Percentiles rank a stretch among this genome's conserved stretches.
Evolutionary conservation across 2,329 filamentous ascomycete species (phyloP).

Genomic region (Tolypocladium nubicola): DNA sequence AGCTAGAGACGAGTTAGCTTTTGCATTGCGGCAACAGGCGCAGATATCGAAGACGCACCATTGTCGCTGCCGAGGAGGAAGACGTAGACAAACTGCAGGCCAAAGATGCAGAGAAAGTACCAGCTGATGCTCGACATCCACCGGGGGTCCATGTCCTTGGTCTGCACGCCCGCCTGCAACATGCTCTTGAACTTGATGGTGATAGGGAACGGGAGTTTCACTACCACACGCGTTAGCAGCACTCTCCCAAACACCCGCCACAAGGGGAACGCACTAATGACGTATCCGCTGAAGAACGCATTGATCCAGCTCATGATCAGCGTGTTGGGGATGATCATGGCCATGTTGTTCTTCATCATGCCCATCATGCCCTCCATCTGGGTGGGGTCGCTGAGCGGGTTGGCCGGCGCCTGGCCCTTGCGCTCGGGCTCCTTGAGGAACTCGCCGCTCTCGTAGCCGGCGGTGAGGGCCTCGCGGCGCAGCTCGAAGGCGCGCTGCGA

Average conservation of each 20-base stretch:
- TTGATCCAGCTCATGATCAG: conserved; percentile 99
- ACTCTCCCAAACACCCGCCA: background rate
- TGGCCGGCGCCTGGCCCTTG: conserved; percentile 77
- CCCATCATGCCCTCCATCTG: conserved; percentile 99
- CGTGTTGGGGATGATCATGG: conserved; percentile 98
- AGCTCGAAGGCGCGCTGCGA: conserved; percentile 66
- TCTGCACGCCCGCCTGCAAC: conserved; percentile 94
- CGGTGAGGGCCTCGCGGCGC: conserved; percentile 71
- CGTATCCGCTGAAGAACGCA: conserved; percentile 95
- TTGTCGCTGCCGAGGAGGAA: conserved; percentile 95
- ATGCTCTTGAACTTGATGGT: conserved; percentile 99
- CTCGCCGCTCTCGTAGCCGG: conserved; percentile 72
- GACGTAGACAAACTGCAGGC: conserved; percentile 92
- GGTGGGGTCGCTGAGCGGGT: conserved; percentile 89
- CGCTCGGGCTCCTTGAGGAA: conserved; percentile 85
- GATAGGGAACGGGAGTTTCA: conserved; percentile 94
- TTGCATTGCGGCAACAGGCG: background rate
- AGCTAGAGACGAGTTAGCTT: conserved; percentile 38
- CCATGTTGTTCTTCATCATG: conserved; percentile 99
- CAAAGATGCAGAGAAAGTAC: conserved; percentile 98
- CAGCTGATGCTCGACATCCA: conserved; percentile 99
- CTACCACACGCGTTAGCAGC: conserved; percentile 27
- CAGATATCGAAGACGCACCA: conserved; percentile 45
- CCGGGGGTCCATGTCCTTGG: conserved; percentile 88
- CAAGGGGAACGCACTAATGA: conserved; percentile 59